Conservation (phyloP, 805 yeast genomes). For the Vanderwaltozyma yarrowii region DNA sequence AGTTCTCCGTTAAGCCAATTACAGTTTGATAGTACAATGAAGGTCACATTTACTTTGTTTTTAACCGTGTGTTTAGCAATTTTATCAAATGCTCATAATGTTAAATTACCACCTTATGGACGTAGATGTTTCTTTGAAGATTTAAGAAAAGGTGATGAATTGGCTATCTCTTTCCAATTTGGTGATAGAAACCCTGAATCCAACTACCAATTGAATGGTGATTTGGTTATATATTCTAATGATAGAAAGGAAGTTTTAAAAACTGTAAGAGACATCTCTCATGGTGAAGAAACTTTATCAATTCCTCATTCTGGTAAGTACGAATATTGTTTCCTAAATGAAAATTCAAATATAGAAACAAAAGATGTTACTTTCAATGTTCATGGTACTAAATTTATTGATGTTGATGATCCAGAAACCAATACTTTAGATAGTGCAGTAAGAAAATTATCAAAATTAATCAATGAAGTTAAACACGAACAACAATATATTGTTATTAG, state of each 20-base stretch:
- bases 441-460: constrained; percentile 58
- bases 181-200: constrained; percentile 78
- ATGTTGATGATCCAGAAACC: constrained; percentile 60
- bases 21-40: constrained; percentile 1
- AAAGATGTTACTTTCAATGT: constrained; percentile 93
- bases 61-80: constrained; percentile 5
- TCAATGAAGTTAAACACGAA: constrained; percentile 85
- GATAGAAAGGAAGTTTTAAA: constrained; percentile 35
- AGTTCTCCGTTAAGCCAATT: too few relatives aligned
- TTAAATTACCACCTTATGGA: constrained; percentile 71
- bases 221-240: constrained; percentile 51
- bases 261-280: constrained; percentile 49
- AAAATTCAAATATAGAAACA: constrained; percentile 56
- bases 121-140: constrained; percentile 82
- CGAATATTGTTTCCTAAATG: constrained; percentile 87
- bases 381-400: constrained; percentile 84
- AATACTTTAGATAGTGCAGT: constrained; percentile 81
- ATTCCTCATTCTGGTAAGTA: constrained; percentile 65
- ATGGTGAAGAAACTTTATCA: constrained; percentile 65
- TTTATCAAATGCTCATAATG: constrained; percentile 53
- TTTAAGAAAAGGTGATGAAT: constrained; percentile 72
- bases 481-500: constrained; percentile 85
- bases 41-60: constrained; percentile 1
- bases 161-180: constrained; percentile 84
- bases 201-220: constrained; percentile 53